A percentile compares a stretch with the other conserved stretches of the same genome.
phyloP scores from a whole-genome alignment of 2,329 filamentous ascomycete genomes.

The Cytospora chrysosperma region DNA sequence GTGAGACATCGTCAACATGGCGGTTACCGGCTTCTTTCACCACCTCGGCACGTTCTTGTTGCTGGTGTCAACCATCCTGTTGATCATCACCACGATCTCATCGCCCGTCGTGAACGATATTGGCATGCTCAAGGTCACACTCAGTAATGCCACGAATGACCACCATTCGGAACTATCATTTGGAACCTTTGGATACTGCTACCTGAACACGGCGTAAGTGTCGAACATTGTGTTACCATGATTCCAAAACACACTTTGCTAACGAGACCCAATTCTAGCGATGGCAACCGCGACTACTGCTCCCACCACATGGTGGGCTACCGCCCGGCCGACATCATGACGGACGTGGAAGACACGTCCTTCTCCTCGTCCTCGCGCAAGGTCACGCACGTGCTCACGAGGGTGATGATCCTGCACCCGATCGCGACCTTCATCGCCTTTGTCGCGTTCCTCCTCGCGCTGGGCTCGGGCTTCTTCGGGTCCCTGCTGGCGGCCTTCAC shows the following conservation, averaged over 20 bases:
- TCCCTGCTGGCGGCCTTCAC: constrained; percentile 51
- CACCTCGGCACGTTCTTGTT: constrained; percentile 59
- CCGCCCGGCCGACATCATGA: constrained; percentile 48
- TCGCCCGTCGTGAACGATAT: constrained; percentile 58
- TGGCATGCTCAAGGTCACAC: constrained; percentile 51
- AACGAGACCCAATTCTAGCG: constrained; percentile 6
- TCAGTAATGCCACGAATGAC: constrained; percentile 38
- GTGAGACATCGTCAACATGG: constrained; percentile 39
- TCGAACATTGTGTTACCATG: not conserved
- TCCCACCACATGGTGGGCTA: constrained; percentile 53
- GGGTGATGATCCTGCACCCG: constrained; percentile 62
- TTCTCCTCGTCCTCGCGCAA: constrained; percentile 44
- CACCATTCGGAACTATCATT: constrained; percentile 44
- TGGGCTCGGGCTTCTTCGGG: constrained; percentile 51
- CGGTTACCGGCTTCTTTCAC: constrained; percentile 50
- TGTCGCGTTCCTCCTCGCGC: constrained; percentile 56
- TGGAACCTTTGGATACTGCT: constrained; percentile 62
- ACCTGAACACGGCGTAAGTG: constrained; percentile 28
- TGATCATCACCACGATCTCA: constrained; percentile 58
- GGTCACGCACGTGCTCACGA: constrained; percentile 51
- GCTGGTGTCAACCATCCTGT: constrained; percentile 52
- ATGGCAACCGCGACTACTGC: constrained; percentile 46
- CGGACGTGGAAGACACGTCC: constrained; percentile 35
- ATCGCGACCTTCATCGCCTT: constrained; percentile 57
- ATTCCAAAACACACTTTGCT: not conserved